phyloP scores from a whole-genome alignment of 371 early-diverging fungal species.

The Dinochytrium kinnereticum region DNA sequence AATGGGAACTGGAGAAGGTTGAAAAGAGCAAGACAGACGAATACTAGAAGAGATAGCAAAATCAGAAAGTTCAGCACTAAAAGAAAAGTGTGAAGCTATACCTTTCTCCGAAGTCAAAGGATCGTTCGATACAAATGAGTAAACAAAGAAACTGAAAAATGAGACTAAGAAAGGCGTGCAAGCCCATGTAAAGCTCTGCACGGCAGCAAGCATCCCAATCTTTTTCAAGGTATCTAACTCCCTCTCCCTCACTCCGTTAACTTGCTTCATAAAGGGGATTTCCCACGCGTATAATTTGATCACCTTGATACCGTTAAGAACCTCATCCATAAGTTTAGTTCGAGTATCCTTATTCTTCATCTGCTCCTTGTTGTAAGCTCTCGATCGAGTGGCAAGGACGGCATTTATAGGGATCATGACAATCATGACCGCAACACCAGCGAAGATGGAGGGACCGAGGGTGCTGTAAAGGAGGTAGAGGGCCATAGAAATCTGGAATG shows the following conservation, averaged over 20 bases:
- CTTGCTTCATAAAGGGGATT: constrained; percentile 50
- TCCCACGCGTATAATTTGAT: constrained; percentile 74
- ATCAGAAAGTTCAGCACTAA: background rate
- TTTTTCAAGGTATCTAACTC: constrained; percentile 76
- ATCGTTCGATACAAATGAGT: constrained; percentile 49
- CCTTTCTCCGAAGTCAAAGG: constrained; percentile 58
- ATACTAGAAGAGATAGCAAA: constrained; percentile 56
- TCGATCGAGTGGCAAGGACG: constrained; percentile 59
- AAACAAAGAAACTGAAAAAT: constrained; percentile 82
- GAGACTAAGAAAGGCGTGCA: constrained; percentile 90
- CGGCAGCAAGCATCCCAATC: constrained; percentile 59
- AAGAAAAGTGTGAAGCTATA: background rate
- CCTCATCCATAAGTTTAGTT: constrained; percentile 92
- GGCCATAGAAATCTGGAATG: constrained; percentile 87
- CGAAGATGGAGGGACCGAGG: constrained; percentile 84
- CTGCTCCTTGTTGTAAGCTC: constrained; percentile 77
- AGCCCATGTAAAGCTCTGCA: constrained; percentile 56
- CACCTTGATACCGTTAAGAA: constrained; percentile 91
- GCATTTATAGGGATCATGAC: constrained; percentile 59
- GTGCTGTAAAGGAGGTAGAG: constrained; percentile 80
- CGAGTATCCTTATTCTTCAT: constrained; percentile 92
- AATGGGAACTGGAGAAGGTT: constrained; percentile 94
- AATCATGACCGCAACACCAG: constrained; percentile 84
- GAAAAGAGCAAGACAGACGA: constrained; percentile 90
- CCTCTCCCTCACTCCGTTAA: constrained; percentile 76